Evolutionary conservation across 257 asterid species (phyloP).

Genomic region (Osmanthus fragrans): DNA sequence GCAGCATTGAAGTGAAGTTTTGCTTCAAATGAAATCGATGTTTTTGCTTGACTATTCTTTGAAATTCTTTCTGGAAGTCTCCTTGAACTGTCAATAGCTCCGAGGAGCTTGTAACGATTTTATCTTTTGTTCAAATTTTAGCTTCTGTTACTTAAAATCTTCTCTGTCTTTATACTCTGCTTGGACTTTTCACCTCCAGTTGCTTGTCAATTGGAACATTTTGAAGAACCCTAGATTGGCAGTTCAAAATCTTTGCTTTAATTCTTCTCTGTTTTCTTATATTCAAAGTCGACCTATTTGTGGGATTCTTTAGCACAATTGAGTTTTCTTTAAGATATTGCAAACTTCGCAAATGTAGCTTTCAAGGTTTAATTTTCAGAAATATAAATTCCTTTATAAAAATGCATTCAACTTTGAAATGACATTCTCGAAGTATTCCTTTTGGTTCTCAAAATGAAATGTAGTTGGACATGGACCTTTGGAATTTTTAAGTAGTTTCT

Average conservation of each 20-base stretch:
- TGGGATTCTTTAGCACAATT: background rate
- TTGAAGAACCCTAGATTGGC: background rate
- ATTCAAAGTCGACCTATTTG: background rate
- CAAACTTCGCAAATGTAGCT: background rate
- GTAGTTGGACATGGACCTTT: background rate
- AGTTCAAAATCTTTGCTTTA: background rate
- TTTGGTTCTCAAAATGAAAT: constrained; percentile 1
- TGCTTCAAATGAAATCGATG: background rate
- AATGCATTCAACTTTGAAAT: background rate
- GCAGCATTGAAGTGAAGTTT: constrained; percentile 9
- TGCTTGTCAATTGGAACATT: background rate
- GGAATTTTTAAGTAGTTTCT: background rate
- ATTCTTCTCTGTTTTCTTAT: background rate
- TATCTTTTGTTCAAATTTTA: background rate
- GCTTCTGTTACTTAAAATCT: background rate
- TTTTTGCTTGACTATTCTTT: constrained; percentile 1
- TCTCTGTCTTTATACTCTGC: background rate
- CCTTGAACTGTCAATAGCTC: constrained; percentile 12
- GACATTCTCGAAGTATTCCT: constrained; percentile 6
- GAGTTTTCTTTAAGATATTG: background rate
- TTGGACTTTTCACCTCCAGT: background rate
- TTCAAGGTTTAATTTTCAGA: background rate
- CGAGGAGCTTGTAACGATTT: background rate
- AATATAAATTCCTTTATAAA: background rate
- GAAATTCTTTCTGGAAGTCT: constrained; percentile 10